These are phyloP conservation scores for Parvularia atlantis DNA, from an alignment of 78 protist species.

Conservation along the genomic window DNA sequence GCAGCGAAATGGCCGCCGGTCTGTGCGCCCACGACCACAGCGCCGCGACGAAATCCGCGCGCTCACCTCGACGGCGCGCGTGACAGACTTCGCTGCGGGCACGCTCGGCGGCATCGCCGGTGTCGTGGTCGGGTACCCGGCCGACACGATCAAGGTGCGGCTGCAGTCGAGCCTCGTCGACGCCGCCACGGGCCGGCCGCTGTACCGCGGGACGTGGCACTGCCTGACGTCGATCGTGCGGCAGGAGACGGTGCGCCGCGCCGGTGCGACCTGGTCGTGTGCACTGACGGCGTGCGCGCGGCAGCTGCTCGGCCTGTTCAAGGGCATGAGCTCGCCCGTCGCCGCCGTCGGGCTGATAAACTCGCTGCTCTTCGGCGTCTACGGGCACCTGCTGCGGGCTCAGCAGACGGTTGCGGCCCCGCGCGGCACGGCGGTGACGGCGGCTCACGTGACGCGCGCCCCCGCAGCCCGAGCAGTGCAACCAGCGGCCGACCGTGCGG, in stretches of 20 bases:
- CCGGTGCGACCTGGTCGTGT: too few species aligned
- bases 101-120: neutral
- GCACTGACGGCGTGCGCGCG: neutral
- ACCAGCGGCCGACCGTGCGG: neutral
- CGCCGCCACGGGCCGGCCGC: neutral
- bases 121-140: neutral
- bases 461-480: too few species aligned
- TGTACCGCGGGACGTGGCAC: neutral
- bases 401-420: too few species aligned
- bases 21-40: too few species aligned
- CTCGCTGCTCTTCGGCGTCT: neutral
- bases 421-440: too few species aligned
- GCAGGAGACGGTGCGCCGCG: neutral
- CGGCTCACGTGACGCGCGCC: too few species aligned
- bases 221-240: neutral
- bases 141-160: slow-evolving; percentile 1
- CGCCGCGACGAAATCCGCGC: too few species aligned
- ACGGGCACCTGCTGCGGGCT: neutral
- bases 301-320: neutral
- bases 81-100: neutral
- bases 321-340: slow-evolving; percentile 3
- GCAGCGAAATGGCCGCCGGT: too few species aligned
- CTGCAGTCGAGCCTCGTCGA: neutral
- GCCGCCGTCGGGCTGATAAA: neutral
- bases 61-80: too few species aligned